These are phyloP conservation scores for Vitis riparia DNA, from an alignment of 164 flowering plant genomes.

Conservation along the genomic window DNA sequence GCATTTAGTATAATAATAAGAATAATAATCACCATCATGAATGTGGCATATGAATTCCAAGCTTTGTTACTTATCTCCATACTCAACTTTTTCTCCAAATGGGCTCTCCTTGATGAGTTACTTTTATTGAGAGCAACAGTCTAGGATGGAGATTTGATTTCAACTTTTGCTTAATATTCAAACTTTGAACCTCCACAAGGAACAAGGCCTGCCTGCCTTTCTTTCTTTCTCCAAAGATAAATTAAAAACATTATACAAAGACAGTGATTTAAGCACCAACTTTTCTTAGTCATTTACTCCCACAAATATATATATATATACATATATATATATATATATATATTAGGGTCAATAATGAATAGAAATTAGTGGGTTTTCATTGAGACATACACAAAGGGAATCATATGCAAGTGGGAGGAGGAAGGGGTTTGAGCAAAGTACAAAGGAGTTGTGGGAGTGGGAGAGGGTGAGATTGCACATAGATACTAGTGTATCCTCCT, in stretches of 20 bases:
- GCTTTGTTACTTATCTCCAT: neutral
- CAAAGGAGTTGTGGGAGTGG: neutral
- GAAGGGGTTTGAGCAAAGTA: constrained; percentile 1
- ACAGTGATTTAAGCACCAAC: neutral
- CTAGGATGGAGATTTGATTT: neutral
- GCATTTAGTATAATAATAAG: neutral
- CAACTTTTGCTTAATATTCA: constrained; percentile 6
- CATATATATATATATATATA: too few relatives aligned
- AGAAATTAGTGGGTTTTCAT: neutral
- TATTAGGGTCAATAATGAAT: neutral
- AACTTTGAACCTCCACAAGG: constrained; percentile 2
- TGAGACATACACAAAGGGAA: neutral
- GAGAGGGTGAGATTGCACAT: constrained; percentile 3
- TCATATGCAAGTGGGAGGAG: neutral
- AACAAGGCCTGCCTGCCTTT: neutral
- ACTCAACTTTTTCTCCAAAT: neutral
- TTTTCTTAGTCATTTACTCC: neutral
- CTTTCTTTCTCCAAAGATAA: neutral
- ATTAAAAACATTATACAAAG: neutral
- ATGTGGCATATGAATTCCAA: neutral
- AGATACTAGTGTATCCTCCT: constrained; percentile 16
- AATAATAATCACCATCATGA: neutral
- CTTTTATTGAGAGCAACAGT: neutral
- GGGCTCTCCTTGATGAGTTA: neutral
- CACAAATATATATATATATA: too few relatives aligned